Percentiles rank a stretch among this genome's conserved stretches.
phyloP scores from a whole-genome alignment of 148 eudicot species.

The Euryodendron excelsum region DNA sequence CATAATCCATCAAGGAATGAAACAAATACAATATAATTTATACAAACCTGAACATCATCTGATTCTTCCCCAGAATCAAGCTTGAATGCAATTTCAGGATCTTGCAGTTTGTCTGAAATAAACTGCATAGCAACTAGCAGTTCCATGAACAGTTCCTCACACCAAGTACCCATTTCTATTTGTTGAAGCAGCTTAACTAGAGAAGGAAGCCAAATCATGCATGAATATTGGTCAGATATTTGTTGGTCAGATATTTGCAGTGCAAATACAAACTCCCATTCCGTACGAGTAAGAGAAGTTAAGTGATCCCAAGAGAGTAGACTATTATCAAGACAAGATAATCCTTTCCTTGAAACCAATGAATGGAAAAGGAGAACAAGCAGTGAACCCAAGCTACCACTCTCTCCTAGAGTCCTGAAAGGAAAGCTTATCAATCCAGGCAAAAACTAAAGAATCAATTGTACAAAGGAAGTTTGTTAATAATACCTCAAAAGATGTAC shows the following conservation, averaged over 20 bases:
- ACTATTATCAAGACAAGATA: constrained; percentile 24
- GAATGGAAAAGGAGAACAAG: constrained; percentile 75
- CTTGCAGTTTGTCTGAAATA: constrained; percentile 58
- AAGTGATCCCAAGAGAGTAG: constrained; percentile 32
- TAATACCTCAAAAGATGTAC: constrained; percentile 62
- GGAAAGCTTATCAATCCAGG: constrained; percentile 14
- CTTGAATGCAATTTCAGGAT: constrained; percentile 82
- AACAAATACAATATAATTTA: not conserved
- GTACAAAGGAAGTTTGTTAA: not conserved
- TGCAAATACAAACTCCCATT: constrained; percentile 85
- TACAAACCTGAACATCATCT: constrained; percentile 54
- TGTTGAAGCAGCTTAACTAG: constrained; percentile 59
- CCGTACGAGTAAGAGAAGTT: constrained; percentile 30
- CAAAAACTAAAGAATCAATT: not conserved
- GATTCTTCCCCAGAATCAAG: constrained; percentile 55
- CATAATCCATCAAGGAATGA: not conserved
- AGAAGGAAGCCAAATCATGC: constrained; percentile 87
- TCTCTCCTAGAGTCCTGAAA: constrained; percentile 75
- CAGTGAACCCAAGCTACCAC: constrained; percentile 66
- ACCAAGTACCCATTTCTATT: constrained; percentile 33
- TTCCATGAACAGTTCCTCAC: constrained; percentile 38
- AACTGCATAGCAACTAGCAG: constrained; percentile 61
- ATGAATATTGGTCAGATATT: constrained; percentile 68
- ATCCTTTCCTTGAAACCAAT: constrained; percentile 45
- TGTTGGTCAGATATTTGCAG: constrained; percentile 50